Base-by-base conservation (phyloP, 2,329 filamentous ascomycete genomes). In the Mycosphaerella sp. region DNA sequence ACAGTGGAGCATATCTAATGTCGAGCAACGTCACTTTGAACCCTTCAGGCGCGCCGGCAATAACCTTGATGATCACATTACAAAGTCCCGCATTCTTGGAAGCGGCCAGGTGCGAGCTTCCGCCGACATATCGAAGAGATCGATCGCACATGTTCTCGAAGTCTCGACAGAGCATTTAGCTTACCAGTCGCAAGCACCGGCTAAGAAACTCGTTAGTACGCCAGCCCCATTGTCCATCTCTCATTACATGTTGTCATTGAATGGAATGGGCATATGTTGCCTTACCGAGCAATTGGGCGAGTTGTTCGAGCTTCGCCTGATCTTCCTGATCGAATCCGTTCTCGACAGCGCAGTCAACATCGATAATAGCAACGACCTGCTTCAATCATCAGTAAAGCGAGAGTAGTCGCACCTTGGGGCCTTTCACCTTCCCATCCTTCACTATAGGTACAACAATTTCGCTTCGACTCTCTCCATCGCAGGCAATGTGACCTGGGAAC, bases 401-500 rank as follows among this genome's bases (percentile, higher is more conserved):
- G 21, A 21, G 30, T 17, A 7, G 5, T 25, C 5, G 7, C 4
- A 16, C 21, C 16, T 9, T 17, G 16, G 34, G 34, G n/a, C 10
- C n/a, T 62, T 68, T 59, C 56, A 77, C 75, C 69, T 74, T 73
- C 17, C 66, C 74, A n/a, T 61, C 61, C 53, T 72, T 64, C 8
- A 85, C 58, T 55, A 91, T 78, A 1, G 87, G 87, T 43, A 91
- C 87, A 14, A 93, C 87, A 65, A 93, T 84, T 73, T 93, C 87
- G 65, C 87, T 90, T 71, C 75, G 79, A 62, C 81, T 87, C 51
- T 81, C 84, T 3, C 80, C 79, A 67, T 93, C 87, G 66, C 87
- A 91, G 8, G 87, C 86, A 64, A 93, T 90, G 66, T 91, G 87
- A 1, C 86, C 87, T 0, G 85, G 84, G 63, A 91, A 91, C 45